Conservation (phyloP, 2,329 filamentous ascomycete genomes). For the Fusarium solani-melongenae region DNA sequence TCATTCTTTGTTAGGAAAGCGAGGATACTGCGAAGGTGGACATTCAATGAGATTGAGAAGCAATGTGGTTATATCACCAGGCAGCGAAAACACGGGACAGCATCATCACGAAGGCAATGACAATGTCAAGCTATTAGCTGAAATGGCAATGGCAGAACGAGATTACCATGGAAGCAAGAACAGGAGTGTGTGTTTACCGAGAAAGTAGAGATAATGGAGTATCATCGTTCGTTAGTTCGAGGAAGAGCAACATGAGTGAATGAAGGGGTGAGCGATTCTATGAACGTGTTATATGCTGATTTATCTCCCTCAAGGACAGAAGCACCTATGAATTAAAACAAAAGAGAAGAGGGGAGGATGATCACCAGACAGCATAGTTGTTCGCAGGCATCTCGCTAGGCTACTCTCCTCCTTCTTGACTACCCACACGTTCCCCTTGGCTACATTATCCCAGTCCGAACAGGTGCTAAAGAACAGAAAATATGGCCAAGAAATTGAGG, state of each 20-base stretch:
- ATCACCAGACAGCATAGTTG: not conserved
- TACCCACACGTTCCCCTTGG: not conserved
- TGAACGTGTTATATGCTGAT: not conserved
- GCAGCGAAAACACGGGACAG: not conserved
- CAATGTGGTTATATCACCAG: not conserved
- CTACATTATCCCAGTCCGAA: not conserved
- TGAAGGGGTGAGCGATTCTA: not conserved
- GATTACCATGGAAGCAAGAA: not conserved
- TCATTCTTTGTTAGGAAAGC: not conserved
- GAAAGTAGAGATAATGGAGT: not conserved
- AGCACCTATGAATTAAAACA: not conserved
- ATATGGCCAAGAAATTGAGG: not conserved
- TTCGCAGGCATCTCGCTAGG: not conserved
- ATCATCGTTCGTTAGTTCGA: not conserved
- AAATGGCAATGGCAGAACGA: not conserved
- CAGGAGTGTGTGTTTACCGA: not conserved
- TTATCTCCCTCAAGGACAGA: not conserved
- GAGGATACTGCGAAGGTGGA: not conserved
- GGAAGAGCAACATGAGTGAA: not conserved
- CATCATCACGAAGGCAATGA: not conserved
- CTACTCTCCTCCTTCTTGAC: not conserved
- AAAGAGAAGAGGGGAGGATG: not conserved
- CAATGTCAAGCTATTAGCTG: not conserved
- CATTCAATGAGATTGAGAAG: not conserved
- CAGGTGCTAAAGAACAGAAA: not conserved